phyloP scores from a whole-genome alignment of 345 rosid species.

The Salix arbutifolia region DNA sequence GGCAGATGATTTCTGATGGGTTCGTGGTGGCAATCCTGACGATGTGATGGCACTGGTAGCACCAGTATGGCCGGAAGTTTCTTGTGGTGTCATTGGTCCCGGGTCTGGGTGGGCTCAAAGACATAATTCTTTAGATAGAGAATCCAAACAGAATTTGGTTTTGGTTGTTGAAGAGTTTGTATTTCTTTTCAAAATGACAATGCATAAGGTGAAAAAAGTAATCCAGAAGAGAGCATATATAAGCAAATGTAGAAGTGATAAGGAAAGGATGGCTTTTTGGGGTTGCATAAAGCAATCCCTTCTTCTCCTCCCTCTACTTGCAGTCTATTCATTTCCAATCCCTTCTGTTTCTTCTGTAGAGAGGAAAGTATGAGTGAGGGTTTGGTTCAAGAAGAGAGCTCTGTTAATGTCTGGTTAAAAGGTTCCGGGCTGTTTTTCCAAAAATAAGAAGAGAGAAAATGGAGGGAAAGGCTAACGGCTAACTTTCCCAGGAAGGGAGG shows the following conservation, averaged over 20 bases:
- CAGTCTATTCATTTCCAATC: background rate
- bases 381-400: background rate
- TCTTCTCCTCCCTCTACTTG: background rate
- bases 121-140: slow-evolving; percentile 24
- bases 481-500: slow-evolving; percentile 5
- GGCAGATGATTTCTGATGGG: slow-evolving; percentile 48
- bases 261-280: slow-evolving; percentile 28
- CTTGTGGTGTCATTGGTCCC: slow-evolving; percentile 11
- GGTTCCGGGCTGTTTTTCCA: too few relatives aligned
- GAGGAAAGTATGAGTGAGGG: slow-evolving; percentile 35
- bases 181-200: background rate
- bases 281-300: slow-evolving; percentile 21
- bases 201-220: background rate
- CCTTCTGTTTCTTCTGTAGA: slow-evolving; percentile 5
- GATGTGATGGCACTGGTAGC: slow-evolving; percentile 63
- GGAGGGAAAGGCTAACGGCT: slow-evolving; percentile 7
- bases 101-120: slow-evolving; percentile 40
- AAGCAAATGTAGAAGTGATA: background rate
- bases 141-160: background rate
- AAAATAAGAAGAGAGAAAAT: background rate
- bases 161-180: background rate
- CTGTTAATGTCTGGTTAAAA: too few relatives aligned
- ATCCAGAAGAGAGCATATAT: background rate
- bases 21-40: slow-evolving; percentile 47
- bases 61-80: slow-evolving; percentile 58